A percentile compares a stretch with the other conserved stretches of the same genome.
Conservation (phyloP, 2,329 filamentous ascomycete genomes). For the Verticillium alfalfae region DNA sequence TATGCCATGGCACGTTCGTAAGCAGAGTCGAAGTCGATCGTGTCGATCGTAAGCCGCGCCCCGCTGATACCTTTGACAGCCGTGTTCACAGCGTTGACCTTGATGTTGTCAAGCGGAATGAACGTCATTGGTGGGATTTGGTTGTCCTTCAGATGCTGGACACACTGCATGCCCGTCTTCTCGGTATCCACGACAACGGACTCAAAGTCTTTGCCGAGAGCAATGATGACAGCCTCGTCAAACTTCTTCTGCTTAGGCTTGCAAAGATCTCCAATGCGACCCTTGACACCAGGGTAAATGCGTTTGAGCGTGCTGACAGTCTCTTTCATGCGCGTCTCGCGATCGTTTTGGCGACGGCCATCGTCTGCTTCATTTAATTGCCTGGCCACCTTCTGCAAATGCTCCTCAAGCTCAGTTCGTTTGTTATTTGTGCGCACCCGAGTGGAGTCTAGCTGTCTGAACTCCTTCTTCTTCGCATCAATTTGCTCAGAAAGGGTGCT, state of each 20-base stretch:
- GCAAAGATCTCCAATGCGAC: slow-evolving; percentile 85
- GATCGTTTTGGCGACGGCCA: slow-evolving; percentile 78
- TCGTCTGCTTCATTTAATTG: slow-evolving; percentile 84
- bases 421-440: slow-evolving; percentile 74
- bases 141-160: slow-evolving; percentile 89
- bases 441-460: slow-evolving; percentile 80
- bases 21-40: slow-evolving; percentile 85
- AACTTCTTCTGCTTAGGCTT: slow-evolving; percentile 97
- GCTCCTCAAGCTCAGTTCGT: slow-evolving; percentile 85
- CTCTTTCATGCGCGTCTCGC: slow-evolving; percentile 73
- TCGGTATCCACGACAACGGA: slow-evolving; percentile 93
- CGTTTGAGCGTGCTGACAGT: slow-evolving; percentile 82
- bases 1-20: slow-evolving; percentile 91
- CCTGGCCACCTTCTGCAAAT: slow-evolving; percentile 72
- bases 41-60: slow-evolving; percentile 87
- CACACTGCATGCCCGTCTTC: slow-evolving; percentile 89
- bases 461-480: slow-evolving; percentile 82
- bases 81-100: slow-evolving; percentile 85
- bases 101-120: slow-evolving; percentile 94
- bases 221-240: slow-evolving; percentile 86
- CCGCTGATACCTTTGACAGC: slow-evolving; percentile 85
- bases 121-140: slow-evolving; percentile 85
- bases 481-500: slow-evolving; percentile 73
- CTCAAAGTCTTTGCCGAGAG: slow-evolving; percentile 89
- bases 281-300: slow-evolving; percentile 86